Evolutionary conservation across 768 basidiomycete species (phyloP), one percentile per base, ranked within the genome.

Genomic region (Artomyces pyxidatus): DNA sequence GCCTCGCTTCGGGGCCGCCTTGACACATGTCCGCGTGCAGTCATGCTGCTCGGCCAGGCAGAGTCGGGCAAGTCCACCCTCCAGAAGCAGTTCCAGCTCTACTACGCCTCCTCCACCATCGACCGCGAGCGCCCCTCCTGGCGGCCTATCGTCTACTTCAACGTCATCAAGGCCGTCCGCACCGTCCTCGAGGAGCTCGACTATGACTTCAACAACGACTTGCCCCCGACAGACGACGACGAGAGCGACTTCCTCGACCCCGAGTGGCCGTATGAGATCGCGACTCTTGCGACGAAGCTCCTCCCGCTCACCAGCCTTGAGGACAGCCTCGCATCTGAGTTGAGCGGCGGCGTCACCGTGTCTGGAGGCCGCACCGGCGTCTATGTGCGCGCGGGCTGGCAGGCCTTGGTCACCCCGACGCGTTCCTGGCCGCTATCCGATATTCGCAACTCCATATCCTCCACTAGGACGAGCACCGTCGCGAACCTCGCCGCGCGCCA

Each of bases 41-140:
- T 87, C 29, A 78, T 88, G 69, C 72, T 88, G 8, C 73, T 89
- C 26, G 86, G 86, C 16, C 86, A 89, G 60, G 85, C 86, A 51
- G 86, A 86, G 57, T 68, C 66, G 67, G 86, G 86, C 30, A 91
- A 91, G 65, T 88, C 86, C 2, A 90, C 88, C 2, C 72, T 90
- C 11, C 85, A 84, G 59, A 89, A 89, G 59, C 87, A 90, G 63
- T 87, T 90, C 59, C 86, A 90, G 59, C 72, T 89, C 1, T 83
- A 81, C 65, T 88, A 88, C 58, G 81, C 86, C 7, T 80, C 64
- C 7, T 56, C 59, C 42, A 59, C 62, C 22, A 58, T 72, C 44
- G 71, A 71, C 51, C 54, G 55, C 23, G 70, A 73, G 53, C 65
- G 68, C 8, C 64, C 68, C 4, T 62, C 66, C 25, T 73, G 72